Conservation (phyloP, 805 yeast species). For the Dipodascopsis uninucleata region DNA sequence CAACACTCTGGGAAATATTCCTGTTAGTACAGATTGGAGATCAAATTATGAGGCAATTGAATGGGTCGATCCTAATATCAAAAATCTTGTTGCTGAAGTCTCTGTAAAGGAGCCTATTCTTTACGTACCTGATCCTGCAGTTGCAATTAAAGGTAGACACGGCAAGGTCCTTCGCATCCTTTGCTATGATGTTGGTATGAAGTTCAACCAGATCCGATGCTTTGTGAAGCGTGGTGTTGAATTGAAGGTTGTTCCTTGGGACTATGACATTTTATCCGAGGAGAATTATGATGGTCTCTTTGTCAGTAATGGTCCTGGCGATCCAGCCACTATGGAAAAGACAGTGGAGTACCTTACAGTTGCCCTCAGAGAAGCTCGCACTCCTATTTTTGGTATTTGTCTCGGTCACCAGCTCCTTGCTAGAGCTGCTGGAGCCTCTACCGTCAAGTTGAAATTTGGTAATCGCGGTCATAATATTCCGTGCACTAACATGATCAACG, state of each 20-base stretch:
- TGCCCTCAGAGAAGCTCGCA: slow-evolving; percentile 60
- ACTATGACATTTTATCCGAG: slow-evolving; percentile 66
- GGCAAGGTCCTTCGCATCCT: slow-evolving; percentile 79
- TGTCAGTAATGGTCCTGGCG: slow-evolving; percentile 97
- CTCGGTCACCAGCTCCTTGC: slow-evolving; percentile 96
- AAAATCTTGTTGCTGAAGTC: slow-evolving; percentile 88
- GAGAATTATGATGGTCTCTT: slow-evolving; percentile 93
- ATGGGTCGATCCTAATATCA: slow-evolving; percentile 88
- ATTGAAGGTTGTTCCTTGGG: slow-evolving; percentile 92
- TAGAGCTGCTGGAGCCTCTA: slow-evolving; percentile 89
- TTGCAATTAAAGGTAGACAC: slow-evolving; percentile 54
- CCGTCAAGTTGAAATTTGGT: slow-evolving; percentile 92
- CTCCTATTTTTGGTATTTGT: slow-evolving; percentile 97
- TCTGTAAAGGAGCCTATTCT: slow-evolving; percentile 72
- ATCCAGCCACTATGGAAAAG: slow-evolving; percentile 79
- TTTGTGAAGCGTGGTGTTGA: slow-evolving; percentile 95
- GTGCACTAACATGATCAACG: slow-evolving; percentile 81
- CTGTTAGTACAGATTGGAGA: slow-evolving; percentile 52
- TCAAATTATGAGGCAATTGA: slow-evolving; percentile 68
- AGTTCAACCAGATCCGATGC: slow-evolving; percentile 95
- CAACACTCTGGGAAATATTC: slow-evolving; percentile 30
- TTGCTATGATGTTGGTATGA: slow-evolving; percentile 97
- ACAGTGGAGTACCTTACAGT: slow-evolving; percentile 58
- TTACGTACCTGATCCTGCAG: slow-evolving; percentile 63
- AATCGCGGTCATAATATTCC: slow-evolving; percentile 99